Conservation (phyloP, 257 asterid species). For the Linderniella brevidens region DNA sequence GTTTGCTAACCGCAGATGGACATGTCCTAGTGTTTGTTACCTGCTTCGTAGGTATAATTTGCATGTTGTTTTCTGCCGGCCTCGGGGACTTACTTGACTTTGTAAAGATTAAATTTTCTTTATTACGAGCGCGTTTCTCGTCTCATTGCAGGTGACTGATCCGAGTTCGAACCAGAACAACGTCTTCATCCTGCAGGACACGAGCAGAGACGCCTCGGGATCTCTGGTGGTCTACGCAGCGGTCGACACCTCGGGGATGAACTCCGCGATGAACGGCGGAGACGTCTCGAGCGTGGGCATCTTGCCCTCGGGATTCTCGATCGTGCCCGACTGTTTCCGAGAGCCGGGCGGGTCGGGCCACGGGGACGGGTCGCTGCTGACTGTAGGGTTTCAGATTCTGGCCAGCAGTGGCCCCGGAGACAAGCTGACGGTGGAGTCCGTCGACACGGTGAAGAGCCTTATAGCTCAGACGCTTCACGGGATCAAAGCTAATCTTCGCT, state of each 20-base stretch:
- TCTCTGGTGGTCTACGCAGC: slow-evolving; percentile 50
- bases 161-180: slow-evolving; percentile 17
- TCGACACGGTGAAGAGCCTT: slow-evolving; percentile 45
- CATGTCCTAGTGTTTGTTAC: no score
- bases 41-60: no score
- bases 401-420: slow-evolving; percentile 30
- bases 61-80: neutral
- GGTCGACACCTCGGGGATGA: slow-evolving; percentile 33
- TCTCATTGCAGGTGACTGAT: slow-evolving; percentile 17
- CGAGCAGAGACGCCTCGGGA: slow-evolving; percentile 35
- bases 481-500: slow-evolving; percentile 27
- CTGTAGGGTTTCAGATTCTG: slow-evolving; percentile 53
- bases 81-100: no score
- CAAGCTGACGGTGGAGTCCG: slow-evolving; percentile 47
- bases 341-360: slow-evolving; percentile 15
- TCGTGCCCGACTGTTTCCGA: slow-evolving; percentile 37
- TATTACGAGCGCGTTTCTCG: slow-evolving; percentile 22
- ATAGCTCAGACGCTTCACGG: slow-evolving; percentile 42
- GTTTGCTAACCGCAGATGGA: no score
- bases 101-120: neutral
- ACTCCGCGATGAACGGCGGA: slow-evolving; percentile 42
- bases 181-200: slow-evolving; percentile 60
- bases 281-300: slow-evolving; percentile 46
- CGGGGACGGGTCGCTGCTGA: slow-evolving; percentile 42
- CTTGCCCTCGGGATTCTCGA: slow-evolving; percentile 69